phyloP scores from a whole-genome alignment of 1,284 basidiomycete species.

The Chiua sp. region DNA sequence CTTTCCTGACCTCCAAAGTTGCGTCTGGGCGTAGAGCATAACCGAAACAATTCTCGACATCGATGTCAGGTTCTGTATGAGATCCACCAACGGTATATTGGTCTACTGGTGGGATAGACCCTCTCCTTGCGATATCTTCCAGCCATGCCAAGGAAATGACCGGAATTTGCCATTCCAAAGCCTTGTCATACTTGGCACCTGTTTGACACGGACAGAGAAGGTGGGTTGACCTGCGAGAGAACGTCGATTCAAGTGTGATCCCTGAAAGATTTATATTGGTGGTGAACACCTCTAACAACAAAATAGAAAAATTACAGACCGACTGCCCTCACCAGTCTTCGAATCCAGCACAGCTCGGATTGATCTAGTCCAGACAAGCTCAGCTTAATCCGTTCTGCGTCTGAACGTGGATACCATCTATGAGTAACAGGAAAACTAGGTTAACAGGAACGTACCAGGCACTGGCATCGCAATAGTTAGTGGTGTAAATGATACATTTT shows the following conservation, averaged over 20 bases:
- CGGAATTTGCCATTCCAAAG: constrained; percentile 69
- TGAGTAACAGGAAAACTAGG: constrained; percentile 7
- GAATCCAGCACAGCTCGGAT: constrained; percentile 63
- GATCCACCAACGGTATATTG: constrained; percentile 24
- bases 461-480: constrained; percentile 59
- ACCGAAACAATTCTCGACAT: neutral
- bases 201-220: constrained; percentile 70
- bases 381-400: constrained; percentile 56
- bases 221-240: constrained; percentile 70
- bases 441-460: constrained; percentile 42
- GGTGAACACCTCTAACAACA: constrained; percentile 1
- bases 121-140: constrained; percentile 53
- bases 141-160: constrained; percentile 70
- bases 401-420: constrained; percentile 37
- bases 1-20: constrained; percentile 3
- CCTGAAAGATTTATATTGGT: constrained; percentile 47
- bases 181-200: constrained; percentile 77
- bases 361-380: constrained; percentile 75
- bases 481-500: constrained; percentile 68
- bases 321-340: constrained; percentile 65
- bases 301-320: constrained; percentile 45
- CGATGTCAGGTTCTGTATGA: neutral
- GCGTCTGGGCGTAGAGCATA: neutral
- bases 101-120: constrained; percentile 43
- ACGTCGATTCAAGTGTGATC: constrained; percentile 56